phyloP scores from a whole-genome alignment of 164 flowering plant genomes.

The Vitis vinifera region ASM3070453v1 NC_081822.1:23980001-23980500 shows the following conservation, averaged over 20 bases:
- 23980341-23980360: constrained; percentile 96
- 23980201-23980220: not conserved
- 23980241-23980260: constrained; percentile 86
- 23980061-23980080: no score
- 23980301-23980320: constrained; percentile 79
- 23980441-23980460: no score
- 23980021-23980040: no score
- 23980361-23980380: constrained; percentile 95
- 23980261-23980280: constrained; percentile 61
- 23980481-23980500: not conserved
- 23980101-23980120: no score
- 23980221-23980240: constrained; percentile 68
- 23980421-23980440: not conserved
- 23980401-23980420: not conserved
- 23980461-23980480: no score
- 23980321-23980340: constrained; percentile 87
- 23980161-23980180: not conserved
- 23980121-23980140: no score
- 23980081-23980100: no score
- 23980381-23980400: constrained; percentile 48
- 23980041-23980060: no score
- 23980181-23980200: not conserved
- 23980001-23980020: no score
- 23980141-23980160: no score
- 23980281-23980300: constrained; percentile 80